Evolutionary conservation across 768 basidiomycete species (phyloP), one percentile per base, ranked within the genome.

Genomic region (Rhodotorula toruloides): DNA sequence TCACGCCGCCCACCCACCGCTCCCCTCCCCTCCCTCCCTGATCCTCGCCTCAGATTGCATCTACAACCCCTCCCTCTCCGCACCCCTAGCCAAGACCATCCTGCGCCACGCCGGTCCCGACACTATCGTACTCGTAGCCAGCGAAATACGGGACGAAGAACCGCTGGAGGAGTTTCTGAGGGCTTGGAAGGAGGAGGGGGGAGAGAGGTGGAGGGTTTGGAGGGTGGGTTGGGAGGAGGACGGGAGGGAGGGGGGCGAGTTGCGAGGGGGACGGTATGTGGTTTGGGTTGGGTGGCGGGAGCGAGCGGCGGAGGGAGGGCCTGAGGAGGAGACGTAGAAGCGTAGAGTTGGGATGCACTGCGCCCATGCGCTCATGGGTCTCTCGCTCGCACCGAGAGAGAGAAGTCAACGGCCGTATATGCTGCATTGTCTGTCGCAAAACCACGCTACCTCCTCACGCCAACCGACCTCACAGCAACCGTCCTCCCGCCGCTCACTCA

Each of bases 41-140:
- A 58, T 71, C 49, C 22, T 71, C 36, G 65, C 65, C 14, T 31
- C 40, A 29, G 70, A 71, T 48, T 71, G 70, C 40, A 53, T 71
- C 48, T 69, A 64, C 63, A 69, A 69, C 50, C 68, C 68, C 13
- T 46, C 50, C 16, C 65, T 63, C 14, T 46, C 58, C 0, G 36
- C 29, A 3, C 61, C 61, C 21, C 58, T 64, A 25, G 67, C 54
- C 19, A 58, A 53, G 12, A 61, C 67, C 17, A 61, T 68, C 36
- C 34, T 57, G 9, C 34, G 49, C 21, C 11, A 37, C 34, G 49
- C 55, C 16, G 43, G 55, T 37, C 16, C 39, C 36, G 36, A 56
- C n/a, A 21, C 59, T 27, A 49, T 66, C 58, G 61, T 66, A 44
- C 49, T 70, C 53, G 27, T 58, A 43, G 16, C 62, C 8, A 9